These are phyloP conservation scores for Starmerella apis DNA, from an alignment of 805 yeast genomes.

Conservation along the genomic window DNA sequence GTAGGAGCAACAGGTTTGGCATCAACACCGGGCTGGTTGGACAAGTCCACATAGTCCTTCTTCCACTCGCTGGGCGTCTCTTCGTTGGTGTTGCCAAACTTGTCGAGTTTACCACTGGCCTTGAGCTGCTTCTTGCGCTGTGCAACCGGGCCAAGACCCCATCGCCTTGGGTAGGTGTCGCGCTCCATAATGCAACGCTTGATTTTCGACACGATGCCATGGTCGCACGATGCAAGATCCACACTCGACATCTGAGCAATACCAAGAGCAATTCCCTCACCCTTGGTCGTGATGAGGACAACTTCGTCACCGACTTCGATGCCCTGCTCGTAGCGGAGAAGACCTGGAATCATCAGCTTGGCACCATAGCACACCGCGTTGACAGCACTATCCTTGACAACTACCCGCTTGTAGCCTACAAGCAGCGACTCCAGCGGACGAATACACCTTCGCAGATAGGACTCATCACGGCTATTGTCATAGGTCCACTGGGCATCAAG, in stretches of 20 bases:
- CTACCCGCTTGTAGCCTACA: constrained; percentile 92
- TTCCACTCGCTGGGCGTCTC: constrained; percentile 92
- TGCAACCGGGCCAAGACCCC: constrained; percentile 99
- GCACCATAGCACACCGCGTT: constrained; percentile 99
- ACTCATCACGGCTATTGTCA: constrained; percentile 94
- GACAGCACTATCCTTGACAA: constrained; percentile 89
- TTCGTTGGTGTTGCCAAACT: constrained; percentile 87
- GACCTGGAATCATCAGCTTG: constrained; percentile 96
- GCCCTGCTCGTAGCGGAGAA: constrained; percentile 93
- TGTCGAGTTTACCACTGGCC: constrained; percentile 93
- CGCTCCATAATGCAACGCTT: constrained; percentile 99
- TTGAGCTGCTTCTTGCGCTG: constrained; percentile 97
- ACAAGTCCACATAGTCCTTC: constrained; percentile 61
- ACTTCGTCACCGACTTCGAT: constrained; percentile 96
- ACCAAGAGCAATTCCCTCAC: constrained; percentile 98
- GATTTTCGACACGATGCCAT: constrained; percentile 96
- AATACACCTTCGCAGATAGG: constrained; percentile 84
- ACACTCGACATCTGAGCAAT: constrained; percentile 98
- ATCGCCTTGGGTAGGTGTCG: constrained; percentile 97
- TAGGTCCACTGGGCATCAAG: constrained; percentile 97
- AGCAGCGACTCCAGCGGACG: constrained; percentile 90
- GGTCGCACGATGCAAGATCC: constrained; percentile 92
- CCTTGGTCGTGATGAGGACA: constrained; percentile 95
- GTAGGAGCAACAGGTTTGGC: constrained; percentile 36
- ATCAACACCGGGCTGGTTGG: constrained; percentile 42